phyloP scores from a whole-genome alignment of 768 basidiomycete genomes.

The Kwoniella heveanensis region DNA sequence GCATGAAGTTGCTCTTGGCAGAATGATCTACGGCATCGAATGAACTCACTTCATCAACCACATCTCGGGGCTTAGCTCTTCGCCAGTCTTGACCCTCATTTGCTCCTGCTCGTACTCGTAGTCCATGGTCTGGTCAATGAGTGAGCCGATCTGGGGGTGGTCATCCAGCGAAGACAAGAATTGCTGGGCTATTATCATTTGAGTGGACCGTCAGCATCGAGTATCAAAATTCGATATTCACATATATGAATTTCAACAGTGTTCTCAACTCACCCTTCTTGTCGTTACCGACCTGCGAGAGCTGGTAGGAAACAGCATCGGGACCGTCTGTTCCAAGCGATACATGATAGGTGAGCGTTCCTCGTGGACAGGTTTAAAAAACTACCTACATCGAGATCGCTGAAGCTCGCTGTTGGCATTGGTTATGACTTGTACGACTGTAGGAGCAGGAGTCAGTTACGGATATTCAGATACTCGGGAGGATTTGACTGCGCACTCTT shows the following conservation, averaged over 20 bases:
- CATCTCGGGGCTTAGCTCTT: slow-evolving; percentile 51
- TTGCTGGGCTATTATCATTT: slow-evolving; percentile 40
- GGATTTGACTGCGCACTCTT: slow-evolving; percentile 19
- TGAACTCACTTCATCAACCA: slow-evolving; percentile 55
- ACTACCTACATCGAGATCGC: slow-evolving; percentile 40
- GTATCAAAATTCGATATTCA: no score
- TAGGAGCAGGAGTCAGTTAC: neutral
- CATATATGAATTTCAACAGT: neutral
- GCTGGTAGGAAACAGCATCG: slow-evolving; percentile 54
- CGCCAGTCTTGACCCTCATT: slow-evolving; percentile 44
- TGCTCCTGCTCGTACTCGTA: slow-evolving; percentile 50
- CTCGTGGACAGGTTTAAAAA: no score
- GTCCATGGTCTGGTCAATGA: slow-evolving; percentile 55
- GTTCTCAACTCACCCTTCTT: slow-evolving; percentile 45
- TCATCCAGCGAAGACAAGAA: slow-evolving; percentile 53
- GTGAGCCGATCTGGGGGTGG: slow-evolving; percentile 53
- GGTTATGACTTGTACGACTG: slow-evolving; percentile 51
- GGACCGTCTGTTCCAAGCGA: slow-evolving; percentile 50
- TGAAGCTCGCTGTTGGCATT: slow-evolving; percentile 52
- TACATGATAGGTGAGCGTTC: no score
- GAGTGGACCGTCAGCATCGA: no score
- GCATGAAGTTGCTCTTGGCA: neutral
- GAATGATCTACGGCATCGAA: no score
- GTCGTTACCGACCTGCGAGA: slow-evolving; percentile 54
- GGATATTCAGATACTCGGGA: no score